These are phyloP conservation scores for Polychaeton citri DNA, from an alignment of 2,329 filamentous ascomycete species.

Conservation along the genomic window DNA sequence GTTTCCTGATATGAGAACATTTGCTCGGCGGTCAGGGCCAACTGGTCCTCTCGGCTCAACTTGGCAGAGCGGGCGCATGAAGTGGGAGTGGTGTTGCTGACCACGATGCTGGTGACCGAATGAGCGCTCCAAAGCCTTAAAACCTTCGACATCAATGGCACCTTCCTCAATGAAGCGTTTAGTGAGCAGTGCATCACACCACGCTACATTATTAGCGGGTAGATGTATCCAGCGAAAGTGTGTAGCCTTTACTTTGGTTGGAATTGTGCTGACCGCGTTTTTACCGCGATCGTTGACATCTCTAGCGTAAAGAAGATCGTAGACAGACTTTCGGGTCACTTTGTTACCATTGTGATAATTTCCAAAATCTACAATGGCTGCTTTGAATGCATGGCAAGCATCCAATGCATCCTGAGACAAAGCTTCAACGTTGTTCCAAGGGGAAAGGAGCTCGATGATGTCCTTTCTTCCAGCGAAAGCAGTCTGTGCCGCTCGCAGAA, in stretches of 20 bases:
- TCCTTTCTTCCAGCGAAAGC: slow-evolving; percentile 25
- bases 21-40: neutral
- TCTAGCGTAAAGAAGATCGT: neutral
- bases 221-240: slow-evolving; percentile 34
- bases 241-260: slow-evolving; percentile 27
- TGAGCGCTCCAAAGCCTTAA: slow-evolving; percentile 48
- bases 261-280: slow-evolving; percentile 18
- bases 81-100: slow-evolving; percentile 44
- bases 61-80: slow-evolving; percentile 48
- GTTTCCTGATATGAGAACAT: neutral
- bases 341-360: slow-evolving; percentile 3
- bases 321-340: slow-evolving; percentile 8
- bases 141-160: slow-evolving; percentile 47
- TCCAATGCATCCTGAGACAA: slow-evolving; percentile 21
- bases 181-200: slow-evolving; percentile 50
- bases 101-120: slow-evolving; percentile 51
- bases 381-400: slow-evolving; percentile 12
- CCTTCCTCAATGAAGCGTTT: slow-evolving; percentile 53
- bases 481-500: slow-evolving; percentile 28
- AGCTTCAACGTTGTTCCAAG: slow-evolving; percentile 25
- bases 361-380: slow-evolving; percentile 5
- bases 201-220: slow-evolving; percentile 41
- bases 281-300: neutral
- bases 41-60: slow-evolving; percentile 7
- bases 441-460: slow-evolving; percentile 29